These are phyloP conservation scores for Capsella bursapastoris DNA, from an alignment of 345 rosid species.

Conservation along the genomic window DNA sequence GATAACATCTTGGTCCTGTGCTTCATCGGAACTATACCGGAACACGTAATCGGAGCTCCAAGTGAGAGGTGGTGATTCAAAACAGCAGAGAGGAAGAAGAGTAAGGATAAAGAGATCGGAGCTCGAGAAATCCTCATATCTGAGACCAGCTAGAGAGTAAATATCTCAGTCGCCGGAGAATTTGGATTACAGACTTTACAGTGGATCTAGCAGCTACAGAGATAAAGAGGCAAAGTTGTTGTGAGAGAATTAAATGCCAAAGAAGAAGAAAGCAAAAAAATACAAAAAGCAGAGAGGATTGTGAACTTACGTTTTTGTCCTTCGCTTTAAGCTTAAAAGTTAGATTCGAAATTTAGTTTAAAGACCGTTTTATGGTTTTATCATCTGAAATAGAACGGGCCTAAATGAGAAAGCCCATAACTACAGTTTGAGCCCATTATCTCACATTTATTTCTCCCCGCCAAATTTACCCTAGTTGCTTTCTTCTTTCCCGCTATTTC, in stretches of 20 bases:
- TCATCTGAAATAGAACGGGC: not conserved
- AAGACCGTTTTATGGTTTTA: no score
- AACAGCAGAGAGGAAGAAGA: slow-evolving; percentile 28
- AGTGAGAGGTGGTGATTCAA: slow-evolving; percentile 38
- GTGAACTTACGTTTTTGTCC: slow-evolving; percentile 1
- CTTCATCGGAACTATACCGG: slow-evolving; percentile 73
- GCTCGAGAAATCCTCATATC: slow-evolving; percentile 27
- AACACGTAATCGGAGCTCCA: slow-evolving; percentile 63
- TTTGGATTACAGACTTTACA: not conserved
- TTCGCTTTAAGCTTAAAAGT: not conserved
- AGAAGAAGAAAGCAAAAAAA: no score
- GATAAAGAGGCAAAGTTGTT: not conserved
- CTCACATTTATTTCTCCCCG: slow-evolving; percentile 15
- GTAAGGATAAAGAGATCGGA: slow-evolving; percentile 32
- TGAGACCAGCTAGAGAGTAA: not conserved
- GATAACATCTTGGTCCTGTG: slow-evolving; percentile 61
- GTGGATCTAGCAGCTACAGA: slow-evolving; percentile 5
- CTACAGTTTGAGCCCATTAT: not conserved
- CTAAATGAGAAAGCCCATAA: not conserved
- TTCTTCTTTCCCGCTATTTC: slow-evolving; percentile 34
- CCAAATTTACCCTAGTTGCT: slow-evolving; percentile 29
- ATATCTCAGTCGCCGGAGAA: not conserved
- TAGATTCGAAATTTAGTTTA: no score
- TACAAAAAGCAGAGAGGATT: not conserved
- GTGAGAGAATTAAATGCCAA: no score